Evolutionary conservation across 2,329 filamentous ascomycete genomes (phyloP).

Genomic region (Penicillium sp.): DNA sequence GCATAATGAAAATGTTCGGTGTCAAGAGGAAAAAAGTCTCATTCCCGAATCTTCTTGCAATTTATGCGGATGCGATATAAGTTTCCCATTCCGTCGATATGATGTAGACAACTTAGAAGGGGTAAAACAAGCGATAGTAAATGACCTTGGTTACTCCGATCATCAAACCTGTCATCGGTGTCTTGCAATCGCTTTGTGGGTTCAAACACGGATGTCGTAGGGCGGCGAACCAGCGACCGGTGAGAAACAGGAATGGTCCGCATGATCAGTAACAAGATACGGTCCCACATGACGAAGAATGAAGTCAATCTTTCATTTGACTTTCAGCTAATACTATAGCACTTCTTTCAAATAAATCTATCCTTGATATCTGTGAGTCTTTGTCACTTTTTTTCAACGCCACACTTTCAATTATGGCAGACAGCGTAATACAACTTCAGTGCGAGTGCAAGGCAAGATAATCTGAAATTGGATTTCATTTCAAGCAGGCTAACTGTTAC

Average conservation of each 20-base stretch:
- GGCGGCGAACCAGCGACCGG: not conserved
- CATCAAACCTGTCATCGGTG: not conserved
- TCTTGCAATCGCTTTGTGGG: not conserved
- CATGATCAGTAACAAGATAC: not conserved
- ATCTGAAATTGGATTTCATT: not conserved
- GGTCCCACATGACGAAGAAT: not conserved
- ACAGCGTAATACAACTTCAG: conserved; percentile 7
- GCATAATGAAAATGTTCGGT: conserved; percentile 43
- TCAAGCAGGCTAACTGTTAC: conserved; percentile 25
- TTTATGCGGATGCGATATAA: not conserved
- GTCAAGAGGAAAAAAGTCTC: not conserved
- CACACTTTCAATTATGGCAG: conserved; percentile 3
- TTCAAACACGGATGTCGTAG: not conserved
- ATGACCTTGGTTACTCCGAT: not conserved
- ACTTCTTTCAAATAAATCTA: not conserved
- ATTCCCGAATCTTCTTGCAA: not conserved
- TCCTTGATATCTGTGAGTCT: no score
- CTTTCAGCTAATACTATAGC: not conserved
- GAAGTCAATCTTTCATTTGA: not conserved
- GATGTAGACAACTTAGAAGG: not conserved
- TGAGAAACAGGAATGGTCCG: not conserved
- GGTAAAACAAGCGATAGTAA: not conserved
- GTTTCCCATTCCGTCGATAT: conserved; percentile 1
- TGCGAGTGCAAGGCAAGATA: conserved; percentile 16
- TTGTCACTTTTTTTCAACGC: not conserved